Evolutionary conservation across 805 yeast genomes (phyloP).

Genomic region (Candida nitratophila): DNA sequence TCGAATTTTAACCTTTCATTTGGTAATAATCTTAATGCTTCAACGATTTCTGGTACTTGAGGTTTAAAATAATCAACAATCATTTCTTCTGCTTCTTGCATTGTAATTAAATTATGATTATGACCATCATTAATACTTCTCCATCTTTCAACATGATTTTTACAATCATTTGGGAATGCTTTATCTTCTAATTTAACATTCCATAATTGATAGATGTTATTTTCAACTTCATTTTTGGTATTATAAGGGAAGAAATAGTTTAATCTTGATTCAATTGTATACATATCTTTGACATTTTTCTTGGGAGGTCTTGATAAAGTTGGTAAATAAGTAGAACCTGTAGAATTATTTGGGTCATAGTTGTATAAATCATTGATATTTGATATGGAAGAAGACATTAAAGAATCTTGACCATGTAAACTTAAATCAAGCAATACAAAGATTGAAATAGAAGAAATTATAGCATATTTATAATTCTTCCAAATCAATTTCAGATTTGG

Average conservation of each 20-base stretch:
- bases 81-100: slow-evolving; percentile 10
- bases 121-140: slow-evolving; percentile 22
- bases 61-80: slow-evolving; percentile 11
- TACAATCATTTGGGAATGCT: slow-evolving; percentile 23
- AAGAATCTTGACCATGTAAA: background rate
- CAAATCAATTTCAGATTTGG: background rate
- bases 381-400: background rate
- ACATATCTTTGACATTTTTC: slow-evolving; percentile 22
- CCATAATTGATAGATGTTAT: slow-evolving; percentile 26
- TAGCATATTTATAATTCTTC: slow-evolving; percentile 2
- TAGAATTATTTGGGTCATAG: background rate
- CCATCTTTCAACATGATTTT: slow-evolving; percentile 27
- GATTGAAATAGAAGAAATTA: background rate
- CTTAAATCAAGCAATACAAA: slow-evolving; percentile 1
- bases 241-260: slow-evolving; percentile 23
- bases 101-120: slow-evolving; percentile 16
- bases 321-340: background rate
- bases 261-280: slow-evolving; percentile 22
- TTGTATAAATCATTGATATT: background rate
- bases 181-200: slow-evolving; percentile 10
- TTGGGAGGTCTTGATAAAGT: slow-evolving; percentile 13
- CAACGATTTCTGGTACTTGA: slow-evolving; percentile 38
- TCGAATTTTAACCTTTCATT: slow-evolving; percentile 43
- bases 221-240: slow-evolving; percentile 18
- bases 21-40: slow-evolving; percentile 39